Evolutionary conservation across 306 rosid species (phyloP).

Genomic region (Malus orientalis): DNA sequence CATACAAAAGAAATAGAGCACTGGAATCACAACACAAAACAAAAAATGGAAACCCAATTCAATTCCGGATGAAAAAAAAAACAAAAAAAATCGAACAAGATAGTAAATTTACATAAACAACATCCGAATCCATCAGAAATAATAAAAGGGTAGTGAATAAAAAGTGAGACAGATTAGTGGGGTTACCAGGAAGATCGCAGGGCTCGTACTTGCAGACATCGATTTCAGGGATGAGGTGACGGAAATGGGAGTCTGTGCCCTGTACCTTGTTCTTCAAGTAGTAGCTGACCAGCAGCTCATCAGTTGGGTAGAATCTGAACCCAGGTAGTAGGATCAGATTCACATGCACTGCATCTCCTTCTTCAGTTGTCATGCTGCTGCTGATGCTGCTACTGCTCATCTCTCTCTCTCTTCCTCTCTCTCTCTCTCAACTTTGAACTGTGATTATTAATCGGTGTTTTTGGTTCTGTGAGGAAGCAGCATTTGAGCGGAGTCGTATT

Average conservation of each 20-base stretch:
- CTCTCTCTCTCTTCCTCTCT: background rate
- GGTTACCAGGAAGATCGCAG: constrained; percentile 38
- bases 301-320: constrained; percentile 54
- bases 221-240: constrained; percentile 27
- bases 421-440: background rate
- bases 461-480: background rate
- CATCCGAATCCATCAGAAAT: background rate
- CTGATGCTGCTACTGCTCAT: background rate
- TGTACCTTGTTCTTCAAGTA: constrained; percentile 35
- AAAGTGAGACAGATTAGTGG: background rate
- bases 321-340: background rate
- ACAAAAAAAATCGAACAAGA: background rate
- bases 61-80: background rate
- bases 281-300: constrained; percentile 38
- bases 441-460: no score
- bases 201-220: constrained; percentile 49
- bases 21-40: background rate
- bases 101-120: background rate
- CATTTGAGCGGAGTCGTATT: background rate
- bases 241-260: background rate
- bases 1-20: background rate
- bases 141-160: background rate
- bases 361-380: background rate
- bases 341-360: background rate
- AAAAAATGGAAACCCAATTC: background rate